Evolutionary conservation across 164 flowering plant species (phyloP), one percentile per base, ranked within the genome.

Genomic region (Sextonia rubra): DNA sequence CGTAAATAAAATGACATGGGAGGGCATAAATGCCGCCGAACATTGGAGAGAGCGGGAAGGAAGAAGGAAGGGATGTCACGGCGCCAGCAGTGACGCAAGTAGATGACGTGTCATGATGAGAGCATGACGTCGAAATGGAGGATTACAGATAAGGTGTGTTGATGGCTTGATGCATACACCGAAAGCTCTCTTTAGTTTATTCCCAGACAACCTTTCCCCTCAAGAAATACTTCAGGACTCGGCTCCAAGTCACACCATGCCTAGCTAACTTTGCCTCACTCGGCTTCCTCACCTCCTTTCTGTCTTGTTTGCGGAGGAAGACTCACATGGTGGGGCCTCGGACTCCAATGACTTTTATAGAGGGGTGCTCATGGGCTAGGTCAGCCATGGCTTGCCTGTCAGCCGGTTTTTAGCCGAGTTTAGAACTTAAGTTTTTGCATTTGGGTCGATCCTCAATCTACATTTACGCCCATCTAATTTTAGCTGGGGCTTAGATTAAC

Each of bases 71-170:
- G 12, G 29, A 1, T 25, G 17, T 56, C 23, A 30, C 27, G 25
- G n/a, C 74, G 74, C 74, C 74, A 64, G 63, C 69, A 29, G 26
- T 72, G 75, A 66, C 62, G 48, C 29, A 17, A 65, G 18, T 4
- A 0, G 8, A 17, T 12, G 27, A 52, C 69, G 69, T 72, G 75
- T 63, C 37, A 1, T 65, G 64, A 72, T 2, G 69, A 24, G 49
- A 65, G 25, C 2, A 7, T 72, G 64, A 72, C 75, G 69, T 58
- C 25, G 49, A 11, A 12, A 8, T 27, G 17, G 70, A 47, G 70
- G 20, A 26, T 24, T 7, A 52, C 29, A 68, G 70, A 68, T 68
- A 17, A 32, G 69, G 12, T 61, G 3, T 17, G 67, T 12, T 15
- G 58, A 68, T 47, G 25, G 60, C 4, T 68, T 68, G 70, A 68